Evolutionary conservation across 805 yeast genomes (phyloP).

Genomic region (Starmerella cellae): DNA sequence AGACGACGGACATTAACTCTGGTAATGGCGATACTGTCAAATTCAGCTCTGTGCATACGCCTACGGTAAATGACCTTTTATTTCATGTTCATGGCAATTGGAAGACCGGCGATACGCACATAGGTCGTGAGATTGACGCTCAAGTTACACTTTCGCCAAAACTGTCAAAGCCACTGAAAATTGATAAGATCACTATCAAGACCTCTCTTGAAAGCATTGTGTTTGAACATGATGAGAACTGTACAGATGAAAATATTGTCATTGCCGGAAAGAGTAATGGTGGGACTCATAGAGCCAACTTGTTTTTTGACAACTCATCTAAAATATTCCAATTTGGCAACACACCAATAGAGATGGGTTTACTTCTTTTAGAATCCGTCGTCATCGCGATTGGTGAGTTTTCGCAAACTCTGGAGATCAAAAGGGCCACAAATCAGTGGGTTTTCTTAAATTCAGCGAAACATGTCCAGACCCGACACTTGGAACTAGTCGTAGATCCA

Average conservation of each 20-base stretch:
- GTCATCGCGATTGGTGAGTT: slow-evolving; percentile 9
- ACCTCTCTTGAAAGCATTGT: slow-evolving; percentile 11
- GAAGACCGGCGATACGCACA: slow-evolving; percentile 8
- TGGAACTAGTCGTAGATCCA: slow-evolving; percentile 6
- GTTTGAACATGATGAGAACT: slow-evolving; percentile 1
- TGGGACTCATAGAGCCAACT: background rate
- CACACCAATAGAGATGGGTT: slow-evolving; percentile 22
- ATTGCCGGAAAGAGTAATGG: background rate
- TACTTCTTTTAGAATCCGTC: slow-evolving; percentile 16
- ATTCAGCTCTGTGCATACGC: background rate
- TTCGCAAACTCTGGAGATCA: slow-evolving; percentile 10
- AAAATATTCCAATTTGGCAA: slow-evolving; percentile 23
- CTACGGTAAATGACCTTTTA: background rate
- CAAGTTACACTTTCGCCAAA: slow-evolving; percentile 18
- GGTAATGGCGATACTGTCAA: background rate
- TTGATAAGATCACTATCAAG: slow-evolving; percentile 9
- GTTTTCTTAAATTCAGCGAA: background rate
- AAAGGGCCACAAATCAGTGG: background rate
- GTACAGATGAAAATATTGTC: background rate
- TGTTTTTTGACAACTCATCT: background rate
- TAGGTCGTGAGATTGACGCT: slow-evolving; percentile 17
- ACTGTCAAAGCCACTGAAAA: slow-evolving; percentile 9
- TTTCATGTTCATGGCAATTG: slow-evolving; percentile 11
- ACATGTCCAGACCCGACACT: slow-evolving; percentile 2
- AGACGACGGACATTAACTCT: background rate